phyloP scores from a whole-genome alignment of 805 yeast species.

The Lachancea mirantina region DNA sequence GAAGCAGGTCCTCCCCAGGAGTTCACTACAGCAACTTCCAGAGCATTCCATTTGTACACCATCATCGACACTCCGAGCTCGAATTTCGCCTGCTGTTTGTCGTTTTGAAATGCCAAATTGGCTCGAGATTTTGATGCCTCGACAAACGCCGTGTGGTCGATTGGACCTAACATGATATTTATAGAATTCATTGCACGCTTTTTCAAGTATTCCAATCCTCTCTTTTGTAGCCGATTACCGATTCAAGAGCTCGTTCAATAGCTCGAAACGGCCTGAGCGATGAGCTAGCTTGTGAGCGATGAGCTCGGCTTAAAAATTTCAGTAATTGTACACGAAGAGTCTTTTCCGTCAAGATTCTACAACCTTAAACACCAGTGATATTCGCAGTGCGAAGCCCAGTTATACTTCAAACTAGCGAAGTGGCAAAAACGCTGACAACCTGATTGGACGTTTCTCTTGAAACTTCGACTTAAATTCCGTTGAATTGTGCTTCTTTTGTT shows the following conservation, averaged over 20 bases:
- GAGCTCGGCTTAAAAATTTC: conserved; percentile 3
- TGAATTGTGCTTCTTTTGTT: too few relatives aligned
- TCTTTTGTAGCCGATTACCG: too few relatives aligned
- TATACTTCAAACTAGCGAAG: too few relatives aligned
- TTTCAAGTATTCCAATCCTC: too few relatives aligned
- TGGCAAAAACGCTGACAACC: too few relatives aligned
- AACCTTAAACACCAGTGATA: background rate
- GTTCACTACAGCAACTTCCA: conserved; percentile 82
- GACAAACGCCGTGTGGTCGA: conserved; percentile 43
- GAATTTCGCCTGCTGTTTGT: conserved; percentile 71
- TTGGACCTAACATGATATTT: background rate
- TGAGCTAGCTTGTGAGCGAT: conserved; percentile 13
- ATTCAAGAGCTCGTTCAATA: too few relatives aligned
- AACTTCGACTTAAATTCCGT: too few relatives aligned
- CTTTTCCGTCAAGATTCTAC: background rate
- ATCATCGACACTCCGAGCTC: conserved; percentile 93
- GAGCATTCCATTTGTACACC: conserved; percentile 82
- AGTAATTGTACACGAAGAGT: conserved; percentile 3
- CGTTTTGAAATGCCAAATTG: conserved; percentile 43
- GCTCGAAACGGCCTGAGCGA: background rate
- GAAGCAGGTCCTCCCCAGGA: conserved; percentile 95
- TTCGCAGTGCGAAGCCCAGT: background rate
- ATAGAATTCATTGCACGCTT: too few relatives aligned
- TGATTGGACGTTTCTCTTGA: too few relatives aligned
- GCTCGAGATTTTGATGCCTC: conserved; percentile 41